Conservation (phyloP, 2,329 filamentous ascomycete genomes). For the Scytalidium sp. region DNA sequence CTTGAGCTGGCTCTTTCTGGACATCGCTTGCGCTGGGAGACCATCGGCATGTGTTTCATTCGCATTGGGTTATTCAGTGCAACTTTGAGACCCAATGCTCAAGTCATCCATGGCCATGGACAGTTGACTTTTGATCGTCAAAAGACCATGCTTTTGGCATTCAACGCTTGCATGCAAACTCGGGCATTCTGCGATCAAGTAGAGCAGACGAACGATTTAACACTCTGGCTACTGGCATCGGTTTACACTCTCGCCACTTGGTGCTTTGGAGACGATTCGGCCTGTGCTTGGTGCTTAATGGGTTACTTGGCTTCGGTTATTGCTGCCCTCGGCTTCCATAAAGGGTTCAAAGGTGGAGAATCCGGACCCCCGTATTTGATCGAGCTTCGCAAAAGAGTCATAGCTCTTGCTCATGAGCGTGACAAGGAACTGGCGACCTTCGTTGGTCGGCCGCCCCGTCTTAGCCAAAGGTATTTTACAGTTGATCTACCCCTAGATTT, state of each 20-base stretch:
- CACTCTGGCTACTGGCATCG: conserved; percentile 1
- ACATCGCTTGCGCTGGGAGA: background rate
- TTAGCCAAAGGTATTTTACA: conserved; percentile 6
- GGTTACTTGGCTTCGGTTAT: no score
- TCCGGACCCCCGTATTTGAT: no score
- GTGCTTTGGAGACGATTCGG: no score
- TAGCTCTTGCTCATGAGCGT: conserved; percentile 5
- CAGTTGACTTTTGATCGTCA: background rate
- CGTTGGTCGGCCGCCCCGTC: conserved; percentile 5
- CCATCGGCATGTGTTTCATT: background rate
- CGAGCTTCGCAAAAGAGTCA: background rate
- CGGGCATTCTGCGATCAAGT: background rate
- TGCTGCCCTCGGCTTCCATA: no score
- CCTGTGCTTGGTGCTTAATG: no score
- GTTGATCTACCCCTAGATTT: conserved; percentile 11
- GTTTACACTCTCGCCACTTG: background rate
- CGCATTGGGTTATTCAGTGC: background rate
- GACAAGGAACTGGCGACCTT: no score
- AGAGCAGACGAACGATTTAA: no score
- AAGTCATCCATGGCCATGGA: conserved; percentile 10
- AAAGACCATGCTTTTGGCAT: background rate
- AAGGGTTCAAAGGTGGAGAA: no score
- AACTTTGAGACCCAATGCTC: background rate
- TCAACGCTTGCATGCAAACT: background rate
- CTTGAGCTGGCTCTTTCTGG: no score